phyloP scores from a whole-genome alignment of 495 filamentous ascomycete genomes.

The Chaetomium tenue region DNA sequence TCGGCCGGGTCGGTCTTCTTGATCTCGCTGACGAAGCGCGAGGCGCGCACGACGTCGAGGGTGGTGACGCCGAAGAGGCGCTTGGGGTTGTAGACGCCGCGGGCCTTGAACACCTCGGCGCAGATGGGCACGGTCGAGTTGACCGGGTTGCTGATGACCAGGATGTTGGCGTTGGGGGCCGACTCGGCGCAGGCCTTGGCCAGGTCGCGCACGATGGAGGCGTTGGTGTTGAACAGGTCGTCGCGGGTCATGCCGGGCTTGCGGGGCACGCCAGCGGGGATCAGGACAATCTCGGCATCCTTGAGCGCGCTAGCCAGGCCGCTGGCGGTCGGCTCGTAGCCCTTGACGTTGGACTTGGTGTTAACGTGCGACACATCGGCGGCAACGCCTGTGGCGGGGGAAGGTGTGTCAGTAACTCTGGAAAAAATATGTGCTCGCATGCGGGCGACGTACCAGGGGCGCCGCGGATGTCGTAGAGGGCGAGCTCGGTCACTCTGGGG shows the following conservation, averaged over 20 bases:
- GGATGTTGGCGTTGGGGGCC: conserved; percentile 87
- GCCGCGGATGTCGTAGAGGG: conserved; percentile 95
- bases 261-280: conserved; percentile 96
- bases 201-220: conserved; percentile 97
- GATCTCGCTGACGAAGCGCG: conserved; percentile 92
- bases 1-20: conserved; percentile 83
- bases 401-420: background rate
- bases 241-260: conserved; percentile 99
- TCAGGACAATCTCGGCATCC: conserved; percentile 89
- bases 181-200: conserved; percentile 91
- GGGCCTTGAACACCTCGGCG: conserved; percentile 92
- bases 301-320: conserved; percentile 76
- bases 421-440: background rate
- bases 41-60: conserved; percentile 96
- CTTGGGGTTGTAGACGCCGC: conserved; percentile 96
- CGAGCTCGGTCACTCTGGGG: conserved; percentile 83
- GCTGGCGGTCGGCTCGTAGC: conserved; percentile 73
- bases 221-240: conserved; percentile 99
- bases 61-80: conserved; percentile 99
- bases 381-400: conserved; percentile 70
- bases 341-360: conserved; percentile 92
- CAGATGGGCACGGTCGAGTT: conserved; percentile 98
- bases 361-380: conserved; percentile 98
- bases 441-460: conserved; percentile 69
- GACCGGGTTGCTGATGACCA: conserved; percentile 98